Percentiles rank a stretch among this genome's conserved stretches.
phyloP scores from a whole-genome alignment of 352 stramenopile species.

The Globisporangium irregulare region DNA sequence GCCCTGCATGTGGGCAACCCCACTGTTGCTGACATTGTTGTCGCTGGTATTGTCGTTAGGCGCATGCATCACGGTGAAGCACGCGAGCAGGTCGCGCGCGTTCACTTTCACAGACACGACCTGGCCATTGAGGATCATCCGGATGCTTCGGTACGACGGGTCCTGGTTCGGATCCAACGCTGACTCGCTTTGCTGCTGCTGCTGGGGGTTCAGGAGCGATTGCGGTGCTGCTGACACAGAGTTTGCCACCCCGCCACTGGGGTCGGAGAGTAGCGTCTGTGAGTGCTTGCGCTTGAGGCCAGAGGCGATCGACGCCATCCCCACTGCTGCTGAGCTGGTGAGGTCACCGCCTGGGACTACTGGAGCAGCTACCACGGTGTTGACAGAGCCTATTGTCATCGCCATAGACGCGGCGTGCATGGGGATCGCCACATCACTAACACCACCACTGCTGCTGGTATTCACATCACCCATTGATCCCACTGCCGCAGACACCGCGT shows the following conservation, averaged over 20 bases:
- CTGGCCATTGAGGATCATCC: constrained; percentile 69
- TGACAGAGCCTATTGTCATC: not conserved
- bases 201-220: not conserved
- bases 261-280: not conserved
- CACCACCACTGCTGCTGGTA: not conserved
- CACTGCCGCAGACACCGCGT: not conserved
- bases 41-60: constrained; percentile 13
- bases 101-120: constrained; percentile 73
- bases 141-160: constrained; percentile 54
- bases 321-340: not conserved
- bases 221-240: not conserved
- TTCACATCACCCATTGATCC: not conserved
- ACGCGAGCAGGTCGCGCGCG: constrained; percentile 56
- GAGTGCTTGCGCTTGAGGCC: constrained; percentile 11
- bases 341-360: not conserved
- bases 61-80: constrained; percentile 29
- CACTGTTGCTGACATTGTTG: not conserved
- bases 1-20: not conserved
- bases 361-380: too few species aligned
- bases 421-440: not conserved
- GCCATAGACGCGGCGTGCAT: not conserved
- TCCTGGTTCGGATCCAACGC: constrained; percentile 12
- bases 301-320: not conserved
- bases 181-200: not conserved
- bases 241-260: not conserved